A percentile compares a stretch with the other conserved stretches of the same genome.
phyloP scores from a whole-genome alignment of 768 basidiomycete species.

The Tricholoma flavovirens region DNA sequence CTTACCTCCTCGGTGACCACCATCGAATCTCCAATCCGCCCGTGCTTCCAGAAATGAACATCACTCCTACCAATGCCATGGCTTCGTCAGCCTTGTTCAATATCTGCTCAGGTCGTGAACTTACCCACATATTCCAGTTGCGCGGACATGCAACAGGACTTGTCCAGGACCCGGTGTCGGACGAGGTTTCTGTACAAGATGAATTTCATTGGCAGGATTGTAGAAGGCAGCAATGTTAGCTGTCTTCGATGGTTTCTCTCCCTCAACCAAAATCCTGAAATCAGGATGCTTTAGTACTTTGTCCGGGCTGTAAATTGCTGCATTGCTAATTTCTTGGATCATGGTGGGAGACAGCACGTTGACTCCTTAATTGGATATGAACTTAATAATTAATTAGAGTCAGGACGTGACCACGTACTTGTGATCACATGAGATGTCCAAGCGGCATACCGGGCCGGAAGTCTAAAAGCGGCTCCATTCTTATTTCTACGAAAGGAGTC shows the following conservation, averaged over 20 bases:
- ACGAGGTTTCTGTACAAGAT: slow-evolving; percentile 60
- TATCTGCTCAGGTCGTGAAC: slow-evolving; percentile 10
- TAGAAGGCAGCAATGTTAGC: slow-evolving; percentile 62
- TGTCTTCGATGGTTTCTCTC: slow-evolving; percentile 41
- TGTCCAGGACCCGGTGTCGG: slow-evolving; percentile 59
- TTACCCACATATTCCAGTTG: slow-evolving; percentile 67
- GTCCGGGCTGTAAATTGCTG: slow-evolving; percentile 48
- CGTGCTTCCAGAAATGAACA: slow-evolving; percentile 72
- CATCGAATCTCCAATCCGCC: slow-evolving; percentile 64
- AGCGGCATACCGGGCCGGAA: not conserved
- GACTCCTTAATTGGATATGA: too few relatives aligned
- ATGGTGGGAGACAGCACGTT: slow-evolving; percentile 22
- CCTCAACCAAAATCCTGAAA: slow-evolving; percentile 46
- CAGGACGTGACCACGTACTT: not conserved
- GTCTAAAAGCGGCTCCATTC: not conserved
- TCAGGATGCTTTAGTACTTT: slow-evolving; percentile 51
- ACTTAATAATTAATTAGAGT: not conserved
- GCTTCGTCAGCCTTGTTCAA: not conserved
- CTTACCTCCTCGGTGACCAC: slow-evolving; percentile 59
- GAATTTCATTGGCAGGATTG: slow-evolving; percentile 57
- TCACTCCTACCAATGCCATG: slow-evolving; percentile 44
- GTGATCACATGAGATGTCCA: not conserved
- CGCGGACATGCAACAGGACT: slow-evolving; percentile 59
- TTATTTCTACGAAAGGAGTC: not conserved
- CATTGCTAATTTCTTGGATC: slow-evolving; percentile 25